Conservation (phyloP, 768 basidiomycete genomes). For the Tulasnella sp. region DNA sequence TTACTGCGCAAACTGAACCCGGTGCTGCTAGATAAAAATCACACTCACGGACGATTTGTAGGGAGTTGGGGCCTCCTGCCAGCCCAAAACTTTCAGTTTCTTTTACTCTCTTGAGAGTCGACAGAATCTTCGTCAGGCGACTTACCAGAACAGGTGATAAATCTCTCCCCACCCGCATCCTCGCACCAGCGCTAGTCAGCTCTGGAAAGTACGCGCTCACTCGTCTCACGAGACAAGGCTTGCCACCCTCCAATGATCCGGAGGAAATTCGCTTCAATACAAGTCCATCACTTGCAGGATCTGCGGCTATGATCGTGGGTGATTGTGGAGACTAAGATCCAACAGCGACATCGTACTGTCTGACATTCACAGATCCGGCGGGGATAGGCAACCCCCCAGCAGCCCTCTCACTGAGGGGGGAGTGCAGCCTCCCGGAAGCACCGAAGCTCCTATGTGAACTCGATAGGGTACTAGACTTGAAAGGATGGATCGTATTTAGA, state of each 20-base stretch:
- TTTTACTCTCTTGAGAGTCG: not conserved
- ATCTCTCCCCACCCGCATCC: constrained; percentile 20
- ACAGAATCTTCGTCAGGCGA: not conserved
- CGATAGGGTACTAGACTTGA: constrained; percentile 17
- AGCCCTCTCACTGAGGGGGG: constrained; percentile 2
- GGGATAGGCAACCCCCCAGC: not conserved
- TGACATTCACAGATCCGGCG: not conserved
- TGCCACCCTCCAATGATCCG: constrained; percentile 6
- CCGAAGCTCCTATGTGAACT: constrained; percentile 12
- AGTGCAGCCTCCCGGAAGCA: not conserved
- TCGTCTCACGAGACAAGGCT: not conserved
- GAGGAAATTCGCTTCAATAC: not conserved
- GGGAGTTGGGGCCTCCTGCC: constrained; percentile 10
- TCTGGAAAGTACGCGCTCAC: constrained; percentile 6
- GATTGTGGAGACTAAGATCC: constrained; percentile 7
- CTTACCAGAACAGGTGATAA: constrained; percentile 15
- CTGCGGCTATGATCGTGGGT: not conserved
- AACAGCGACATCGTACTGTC: not conserved
- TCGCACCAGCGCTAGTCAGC: constrained; percentile 17
- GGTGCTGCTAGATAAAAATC: not conserved
- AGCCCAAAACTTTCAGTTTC: not conserved
- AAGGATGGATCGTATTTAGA: constrained; percentile 15
- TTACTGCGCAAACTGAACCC: not conserved
- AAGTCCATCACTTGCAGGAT: not conserved
- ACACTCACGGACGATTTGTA: constrained; percentile 16